Evolutionary conservation across 257 asterid species (phyloP), one percentile per base, ranked within the genome.

Genomic region (Apocynum venetum): DNA sequence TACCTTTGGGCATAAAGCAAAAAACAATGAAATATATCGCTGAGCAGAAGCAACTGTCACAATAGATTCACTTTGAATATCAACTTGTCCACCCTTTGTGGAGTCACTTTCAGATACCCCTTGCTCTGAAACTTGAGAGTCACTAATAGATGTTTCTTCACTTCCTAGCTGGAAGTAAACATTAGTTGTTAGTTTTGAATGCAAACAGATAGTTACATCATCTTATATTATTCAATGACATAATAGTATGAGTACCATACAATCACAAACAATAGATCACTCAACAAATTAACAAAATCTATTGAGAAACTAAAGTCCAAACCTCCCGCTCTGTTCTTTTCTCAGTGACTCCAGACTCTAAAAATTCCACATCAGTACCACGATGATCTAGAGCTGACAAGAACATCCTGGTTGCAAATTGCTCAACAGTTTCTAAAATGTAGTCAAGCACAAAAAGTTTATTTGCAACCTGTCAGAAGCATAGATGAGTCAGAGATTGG

Each of bases 1-100:
- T 52, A 93, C 99, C 99, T 96, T 92, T 72, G 92, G 85, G 84
- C 97, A 91, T 78, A 96, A 79, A 55, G 99, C 97, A 80, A 96
- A 96, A 86, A 87, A 87, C 80, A 93, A 86, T 61, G 99, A 93
- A 82, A 90, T 83, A 46, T 82, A 90, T 79, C 89, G 85, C 83
- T 86, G 91, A 46, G 97, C 93, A 85, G 88, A 90, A 84, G 91
- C 82, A 80, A 83, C 83, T 68, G 85, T 80, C 82, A 85, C 83
- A 10, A 87, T 80, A 65, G 93, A 85, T 82, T 88, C 96, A 78
- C 81, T 82, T 81, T 80, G 80, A 44, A 87, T 73, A 83, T 89
- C 91, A 71, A 81, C 83, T 82, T 82, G 84, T 74, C 80, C 81
- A 78, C 78, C 83, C 81, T 78, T 92, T 38, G 59, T 49, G 70